These are phyloP conservation scores for Recurvomyces mirabilis DNA, from an alignment of 495 filamentous ascomycete species.

Conservation along the genomic window DNA sequence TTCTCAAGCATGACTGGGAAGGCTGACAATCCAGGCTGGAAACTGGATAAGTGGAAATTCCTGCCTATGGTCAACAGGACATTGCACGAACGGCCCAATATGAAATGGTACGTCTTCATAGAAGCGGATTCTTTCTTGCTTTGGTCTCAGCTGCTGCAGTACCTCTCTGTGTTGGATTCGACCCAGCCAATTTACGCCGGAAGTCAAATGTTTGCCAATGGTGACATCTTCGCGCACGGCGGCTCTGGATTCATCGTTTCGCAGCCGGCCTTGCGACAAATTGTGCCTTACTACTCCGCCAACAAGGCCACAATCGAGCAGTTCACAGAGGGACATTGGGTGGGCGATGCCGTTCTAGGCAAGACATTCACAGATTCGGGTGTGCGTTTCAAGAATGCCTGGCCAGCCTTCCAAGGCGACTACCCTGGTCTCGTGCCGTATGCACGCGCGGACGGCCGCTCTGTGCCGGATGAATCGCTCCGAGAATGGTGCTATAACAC, in stretches of 20 bases:
- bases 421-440: constrained; percentile 7
- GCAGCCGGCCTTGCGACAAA: constrained; percentile 1
- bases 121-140: constrained; percentile 58
- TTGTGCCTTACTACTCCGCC: constrained; percentile 1
- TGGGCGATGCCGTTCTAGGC: constrained; percentile 15
- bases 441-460: constrained; percentile 4
- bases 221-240: constrained; percentile 45
- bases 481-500: constrained; percentile 21
- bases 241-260: constrained; percentile 38
- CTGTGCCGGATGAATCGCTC: constrained; percentile 4
- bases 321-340: constrained; percentile 8
- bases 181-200: constrained; percentile 43
- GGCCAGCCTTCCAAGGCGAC: too few relatives aligned
- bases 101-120: constrained; percentile 57
- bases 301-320: constrained; percentile 1
- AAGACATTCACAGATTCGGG: not conserved
- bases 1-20: constrained; percentile 14
- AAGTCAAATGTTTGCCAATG: not conserved
- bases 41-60: constrained; percentile 62
- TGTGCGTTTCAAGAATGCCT: too few relatives aligned
- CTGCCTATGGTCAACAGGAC: constrained; percentile 53
- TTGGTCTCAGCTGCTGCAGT: constrained; percentile 50
- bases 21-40: constrained; percentile 39
- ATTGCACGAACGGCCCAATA: constrained; percentile 36
- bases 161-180: constrained; percentile 41